These are phyloP conservation scores for Cyclocybe aegerita DNA, from an alignment of 768 basidiomycete genomes.

Conservation along the genomic window DNA sequence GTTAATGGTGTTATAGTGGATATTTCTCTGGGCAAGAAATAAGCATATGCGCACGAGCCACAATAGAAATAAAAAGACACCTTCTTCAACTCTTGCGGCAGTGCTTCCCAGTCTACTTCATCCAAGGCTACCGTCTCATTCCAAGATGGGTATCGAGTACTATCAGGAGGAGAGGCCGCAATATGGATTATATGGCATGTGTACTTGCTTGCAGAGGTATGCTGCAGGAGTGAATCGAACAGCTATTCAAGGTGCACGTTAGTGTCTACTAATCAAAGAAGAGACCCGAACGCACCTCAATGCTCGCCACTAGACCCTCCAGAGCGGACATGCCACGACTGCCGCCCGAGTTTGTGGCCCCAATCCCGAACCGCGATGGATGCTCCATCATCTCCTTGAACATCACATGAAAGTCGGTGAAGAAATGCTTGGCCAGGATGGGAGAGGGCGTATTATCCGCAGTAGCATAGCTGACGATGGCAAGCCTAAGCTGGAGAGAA, in stretches of 20 bases:
- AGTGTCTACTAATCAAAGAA: background rate
- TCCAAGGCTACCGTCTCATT: constrained; percentile 52
- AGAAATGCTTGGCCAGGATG: constrained; percentile 57
- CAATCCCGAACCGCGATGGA: constrained; percentile 50
- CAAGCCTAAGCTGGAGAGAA: constrained; percentile 29
- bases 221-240: constrained; percentile 37
- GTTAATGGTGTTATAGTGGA: constrained; percentile 53
- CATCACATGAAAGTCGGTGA: constrained; percentile 40
- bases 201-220: constrained; percentile 10
- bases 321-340: constrained; percentile 62
- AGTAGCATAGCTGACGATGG: constrained; percentile 62
- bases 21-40: constrained; percentile 47
- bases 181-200: constrained; percentile 59
- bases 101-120: constrained; percentile 54
- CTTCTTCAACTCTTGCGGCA: constrained; percentile 63
- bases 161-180: constrained; percentile 56
- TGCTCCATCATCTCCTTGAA: constrained; percentile 47
- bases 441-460: constrained; percentile 56
- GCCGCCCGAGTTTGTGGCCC: constrained; percentile 49
- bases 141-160: constrained; percentile 49
- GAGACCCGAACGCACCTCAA: constrained; percentile 49
- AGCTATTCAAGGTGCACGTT: constrained; percentile 24
- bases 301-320: constrained; percentile 67
- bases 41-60: background rate
- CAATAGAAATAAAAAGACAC: constrained; percentile 27